Base-by-base conservation (phyloP, 2,329 filamentous ascomycete genomes). In the Talaromyces amestolkiae region DNA sequence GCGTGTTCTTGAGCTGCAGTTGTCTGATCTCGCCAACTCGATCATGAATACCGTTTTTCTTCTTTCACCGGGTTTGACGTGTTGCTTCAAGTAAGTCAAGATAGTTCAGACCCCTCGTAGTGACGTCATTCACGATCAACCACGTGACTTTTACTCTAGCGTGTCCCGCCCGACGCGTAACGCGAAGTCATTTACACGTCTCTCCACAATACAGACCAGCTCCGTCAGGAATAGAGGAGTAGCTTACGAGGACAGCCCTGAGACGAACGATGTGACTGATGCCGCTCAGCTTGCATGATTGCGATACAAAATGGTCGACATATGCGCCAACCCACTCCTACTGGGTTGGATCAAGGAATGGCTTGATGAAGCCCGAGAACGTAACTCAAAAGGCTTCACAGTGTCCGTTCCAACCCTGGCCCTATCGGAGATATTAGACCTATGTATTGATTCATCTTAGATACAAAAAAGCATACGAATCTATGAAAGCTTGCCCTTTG, bases 281-380 rank as follows among this genome's bases (percentile, higher is more conserved):
- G 49, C 22, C 4, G 51, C 17, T 22, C 3, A 37, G 17, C 51
- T 19, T 56, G n/a, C 54, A 58, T 39, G 17, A 13, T 41, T 41
- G 3, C 43, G 47, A 33, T 9, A 24, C 13, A 35, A n/a, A 19
- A 79, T 78, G 77, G 72, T 73, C 13, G 76, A 80, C 59, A 70
- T 72, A 15, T 89, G 86, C 69, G 84, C 87, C 17, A 95, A 95
- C 71, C 88, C 91, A 5, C 82, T 91, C 47, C 83, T 92, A 9
- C 82, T 93, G 11, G 79, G 80, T 69, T 93, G 90, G 87, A 86
- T 93, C 60, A 89, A 91, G 72, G 90, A 93, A 80, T 92, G 89
- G 89, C 84, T 90, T 59, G 89, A 93, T 53, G 75, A 85, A 47
- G 91, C 90, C 13, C 83, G 85, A 58, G 86, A 91, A 70, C 85